These are phyloP conservation scores for Stachybotrys chlorohalonatus DNA, from an alignment of 2,329 filamentous ascomycete genomes.

Conservation along the genomic window DNA sequence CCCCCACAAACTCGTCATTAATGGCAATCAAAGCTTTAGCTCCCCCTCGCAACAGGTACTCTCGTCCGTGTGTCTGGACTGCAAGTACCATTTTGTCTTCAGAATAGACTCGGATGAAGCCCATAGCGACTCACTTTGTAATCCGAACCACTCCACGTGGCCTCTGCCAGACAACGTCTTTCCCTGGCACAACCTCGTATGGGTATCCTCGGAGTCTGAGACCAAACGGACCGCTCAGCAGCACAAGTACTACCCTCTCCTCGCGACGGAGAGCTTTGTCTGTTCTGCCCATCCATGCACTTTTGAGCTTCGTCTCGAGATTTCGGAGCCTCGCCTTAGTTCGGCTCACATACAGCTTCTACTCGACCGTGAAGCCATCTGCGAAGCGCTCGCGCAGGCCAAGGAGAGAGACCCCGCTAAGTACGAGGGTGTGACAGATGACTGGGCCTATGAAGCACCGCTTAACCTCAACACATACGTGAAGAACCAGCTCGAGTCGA, in stretches of 20 bases:
- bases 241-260: constrained; percentile 28
- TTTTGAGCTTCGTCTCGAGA: constrained; percentile 34
- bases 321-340: constrained; percentile 39
- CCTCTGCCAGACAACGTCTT: constrained; percentile 23
- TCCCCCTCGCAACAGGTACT: constrained; percentile 16
- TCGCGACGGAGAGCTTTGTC: constrained; percentile 25
- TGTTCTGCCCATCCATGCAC: constrained; percentile 34
- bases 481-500: constrained; percentile 34
- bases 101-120: constrained; percentile 22
- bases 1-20: constrained; percentile 25
- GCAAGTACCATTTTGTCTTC: constrained; percentile 32
- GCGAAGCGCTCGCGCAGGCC: constrained; percentile 26
- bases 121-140: constrained; percentile 19
- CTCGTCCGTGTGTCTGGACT: constrained; percentile 29
- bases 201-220: constrained; percentile 20
- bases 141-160: constrained; percentile 21
- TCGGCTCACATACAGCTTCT: constrained; percentile 32
- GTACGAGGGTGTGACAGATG: constrained; percentile 32
- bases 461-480: constrained; percentile 42
- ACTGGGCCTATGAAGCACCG: constrained; percentile 30
- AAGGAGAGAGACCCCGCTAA: constrained; percentile 36
- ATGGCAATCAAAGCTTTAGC: constrained; percentile 28
- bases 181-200: constrained; percentile 29
- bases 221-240: constrained; percentile 12
- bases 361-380: constrained; percentile 34